phyloP scores from a whole-genome alignment of 371 early-diverging fungal species.

The Mucor lusitanicus region DNA sequence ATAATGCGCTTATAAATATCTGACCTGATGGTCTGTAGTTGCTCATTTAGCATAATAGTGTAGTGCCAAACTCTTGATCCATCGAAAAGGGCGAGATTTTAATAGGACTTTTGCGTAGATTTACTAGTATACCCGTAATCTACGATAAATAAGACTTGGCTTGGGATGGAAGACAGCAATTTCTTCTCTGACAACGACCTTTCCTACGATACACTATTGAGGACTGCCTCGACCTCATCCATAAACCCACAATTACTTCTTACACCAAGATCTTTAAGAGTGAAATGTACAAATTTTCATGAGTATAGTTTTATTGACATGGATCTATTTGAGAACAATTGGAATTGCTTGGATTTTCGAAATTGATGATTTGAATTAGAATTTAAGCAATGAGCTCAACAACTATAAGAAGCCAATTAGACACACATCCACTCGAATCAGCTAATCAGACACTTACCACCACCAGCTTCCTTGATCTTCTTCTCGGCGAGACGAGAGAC shows the following conservation, averaged over 20 bases:
- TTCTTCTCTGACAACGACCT: not conserved
- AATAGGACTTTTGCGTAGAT: too few species aligned
- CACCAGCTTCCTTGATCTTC: constrained; percentile 99
- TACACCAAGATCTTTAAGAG: not conserved
- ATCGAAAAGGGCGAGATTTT: too few species aligned
- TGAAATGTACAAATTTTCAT: constrained; percentile 3
- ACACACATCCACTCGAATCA: not conserved
- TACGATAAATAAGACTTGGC: too few species aligned
- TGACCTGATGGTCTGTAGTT: too few species aligned
- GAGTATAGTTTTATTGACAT: not conserved
- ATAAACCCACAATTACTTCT: not conserved
- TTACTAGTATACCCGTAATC: too few species aligned
- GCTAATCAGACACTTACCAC: constrained; percentile 49
- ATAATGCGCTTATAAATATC: too few species aligned
- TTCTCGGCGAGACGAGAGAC: constrained; percentile 95
- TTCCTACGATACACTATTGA: not conserved
- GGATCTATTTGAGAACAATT: constrained; percentile 1
- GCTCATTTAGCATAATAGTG: too few species aligned
- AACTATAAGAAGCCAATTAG: constrained; percentile 13
- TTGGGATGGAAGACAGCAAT: too few species aligned
- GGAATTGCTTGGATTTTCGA: not conserved
- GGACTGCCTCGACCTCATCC: not conserved
- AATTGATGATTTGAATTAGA: not conserved
- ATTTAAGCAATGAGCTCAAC: constrained; percentile 30
- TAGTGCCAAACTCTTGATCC: too few species aligned